Evolutionary conservation across 1,284 basidiomycete species (phyloP).

Genomic region (Hortiboletus rubellus): DNA sequence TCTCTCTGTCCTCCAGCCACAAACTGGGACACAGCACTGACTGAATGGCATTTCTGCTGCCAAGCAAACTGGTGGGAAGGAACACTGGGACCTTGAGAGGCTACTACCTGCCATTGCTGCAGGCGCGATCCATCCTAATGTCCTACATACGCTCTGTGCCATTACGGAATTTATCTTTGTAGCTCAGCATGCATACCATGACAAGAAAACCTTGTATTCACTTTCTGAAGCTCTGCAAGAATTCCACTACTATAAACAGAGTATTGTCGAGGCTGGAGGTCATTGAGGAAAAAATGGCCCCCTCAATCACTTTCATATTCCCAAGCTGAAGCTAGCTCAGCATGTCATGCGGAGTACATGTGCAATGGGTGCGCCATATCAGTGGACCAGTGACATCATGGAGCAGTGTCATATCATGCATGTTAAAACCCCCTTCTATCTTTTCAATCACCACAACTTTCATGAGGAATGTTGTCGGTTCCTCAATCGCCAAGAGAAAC

Average conservation of each 20-base stretch:
- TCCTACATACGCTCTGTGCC: no score
- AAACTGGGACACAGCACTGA: no score
- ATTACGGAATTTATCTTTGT: slow-evolving; percentile 21
- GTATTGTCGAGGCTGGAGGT: slow-evolving; percentile 7
- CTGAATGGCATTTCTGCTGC: no score
- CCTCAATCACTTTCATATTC: slow-evolving; percentile 13
- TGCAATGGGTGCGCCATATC: slow-evolving; percentile 6
- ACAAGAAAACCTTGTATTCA: slow-evolving; percentile 4
- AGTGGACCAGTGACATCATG: slow-evolving; percentile 17
- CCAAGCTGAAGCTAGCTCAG: slow-evolving; percentile 7
- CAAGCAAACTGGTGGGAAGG: no score
- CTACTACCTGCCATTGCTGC: no score
- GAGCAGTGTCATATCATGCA: slow-evolving; percentile 13
- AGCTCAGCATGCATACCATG: background rate
- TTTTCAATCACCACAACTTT: background rate
- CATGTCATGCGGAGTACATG: background rate
- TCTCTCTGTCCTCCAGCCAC: no score
- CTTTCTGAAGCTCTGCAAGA: slow-evolving; percentile 5
- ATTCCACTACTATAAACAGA: slow-evolving; percentile 15
- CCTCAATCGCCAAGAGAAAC: slow-evolving; percentile 12
- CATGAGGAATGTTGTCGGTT: slow-evolving; percentile 5
- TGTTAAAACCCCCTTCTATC: slow-evolving; percentile 1
- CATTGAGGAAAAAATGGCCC: slow-evolving; percentile 10
- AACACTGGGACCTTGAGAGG: no score
- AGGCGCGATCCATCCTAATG: no score